These are phyloP conservation scores for Yamadazyma triangularis DNA, from an alignment of 1,139 yeast genomes.

Conservation along the genomic window DNA sequence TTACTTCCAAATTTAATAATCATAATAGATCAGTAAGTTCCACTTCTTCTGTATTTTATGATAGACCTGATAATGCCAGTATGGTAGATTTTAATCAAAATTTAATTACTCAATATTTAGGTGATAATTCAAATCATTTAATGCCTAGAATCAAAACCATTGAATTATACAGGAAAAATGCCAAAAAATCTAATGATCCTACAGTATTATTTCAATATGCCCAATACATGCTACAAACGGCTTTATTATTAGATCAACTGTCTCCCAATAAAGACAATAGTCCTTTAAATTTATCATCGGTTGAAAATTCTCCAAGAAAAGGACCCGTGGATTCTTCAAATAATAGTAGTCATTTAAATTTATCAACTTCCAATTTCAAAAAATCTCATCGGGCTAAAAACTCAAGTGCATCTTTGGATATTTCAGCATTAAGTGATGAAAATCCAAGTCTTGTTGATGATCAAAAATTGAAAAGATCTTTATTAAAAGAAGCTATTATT, in stretches of 20 bases:
- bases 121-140: conserved; percentile 47
- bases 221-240: conserved; percentile 85
- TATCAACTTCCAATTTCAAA: conserved; percentile 2
- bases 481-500: conserved; percentile 70
- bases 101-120: conserved; percentile 48
- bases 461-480: conserved; percentile 38
- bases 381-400: conserved; percentile 12
- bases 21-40: conserved; percentile 40
- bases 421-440: conserved; percentile 13
- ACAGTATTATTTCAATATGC: conserved; percentile 85
- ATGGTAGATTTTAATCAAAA: conserved; percentile 40
- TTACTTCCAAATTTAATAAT: conserved; percentile 17
- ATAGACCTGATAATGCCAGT: conserved; percentile 30
- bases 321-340: conserved; percentile 8
- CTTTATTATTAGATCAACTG: conserved; percentile 49
- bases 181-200: conserved; percentile 82
- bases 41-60: conserved; percentile 34
- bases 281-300: conserved; percentile 12
- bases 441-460: conserved; percentile 20
- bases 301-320: conserved; percentile 24
- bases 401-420: conserved; percentile 20
- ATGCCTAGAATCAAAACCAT: conserved; percentile 82
- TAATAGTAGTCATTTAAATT: conserved; percentile 5
- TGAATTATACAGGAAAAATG: conserved; percentile 82
- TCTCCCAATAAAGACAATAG: conserved; percentile 4